Evolutionary conservation across 1,139 yeast species (phyloP), one percentile per base, ranked within the genome.

Genomic region (Yamadazyma spencermartinsiae): DNA sequence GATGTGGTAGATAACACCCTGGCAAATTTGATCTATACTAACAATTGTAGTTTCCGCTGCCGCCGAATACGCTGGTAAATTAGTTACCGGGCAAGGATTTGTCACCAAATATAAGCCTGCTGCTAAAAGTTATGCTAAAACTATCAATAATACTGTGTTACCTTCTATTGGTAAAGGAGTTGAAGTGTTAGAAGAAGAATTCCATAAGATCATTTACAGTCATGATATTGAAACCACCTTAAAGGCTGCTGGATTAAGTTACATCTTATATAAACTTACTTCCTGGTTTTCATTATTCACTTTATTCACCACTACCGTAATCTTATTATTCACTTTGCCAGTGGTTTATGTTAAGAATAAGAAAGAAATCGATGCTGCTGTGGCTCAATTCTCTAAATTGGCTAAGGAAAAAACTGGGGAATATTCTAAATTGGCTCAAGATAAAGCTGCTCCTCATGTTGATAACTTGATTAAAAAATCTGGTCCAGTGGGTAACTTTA

Each of bases 231-330:
- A 79, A 61, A 60, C 75, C 46, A 85, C 96, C 41, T 74, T 84
- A 58, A 82, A 80, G 61, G 82, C 88, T 35, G 88, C 90, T 38
- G 80, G 82, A 52, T 57, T 69, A 30, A 68, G 85, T 20, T 87
- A 77, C 61, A 60, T 83, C 40, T 65, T 81, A 46, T 87, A 80
- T 74, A 76, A 81, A 63, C 67, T 90, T 55, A 86, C 95, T 49
- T 80, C 87, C 30, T 73, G 81, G 77, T 72, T 90, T 60, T 79
- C 96, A 17, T 63, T 90, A 44, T 86, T 84, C 76, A 72, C 84
- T 28, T 66, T 90, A 53, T 55, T 80, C 31, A 67, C 85, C 49
- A 55, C 76, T 36, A 62, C 78, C 33, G 79, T 85, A 40, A 63
- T 87, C 38, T 61, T 73, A 25, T 75, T 86, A 15, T 92, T 92